phyloP scores from a whole-genome alignment of 1,139 yeast species.

The Scheffersomyces titani region DNA sequence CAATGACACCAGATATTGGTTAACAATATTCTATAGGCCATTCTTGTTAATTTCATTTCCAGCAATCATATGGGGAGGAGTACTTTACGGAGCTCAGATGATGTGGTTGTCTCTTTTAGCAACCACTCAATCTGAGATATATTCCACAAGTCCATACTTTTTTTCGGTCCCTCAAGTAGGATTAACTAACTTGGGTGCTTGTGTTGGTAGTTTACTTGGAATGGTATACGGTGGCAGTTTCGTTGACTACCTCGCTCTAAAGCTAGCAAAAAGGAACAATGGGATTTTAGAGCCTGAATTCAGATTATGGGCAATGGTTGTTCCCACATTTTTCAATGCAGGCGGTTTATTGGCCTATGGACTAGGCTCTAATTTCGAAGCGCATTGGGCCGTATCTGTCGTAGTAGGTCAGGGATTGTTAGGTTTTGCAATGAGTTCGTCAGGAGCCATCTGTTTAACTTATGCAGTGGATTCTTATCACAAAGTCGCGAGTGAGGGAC shows the following conservation, averaged over 20 bases:
- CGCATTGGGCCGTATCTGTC: slow-evolving; percentile 54
- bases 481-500: slow-evolving; percentile 53
- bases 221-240: slow-evolving; percentile 44
- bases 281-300: slow-evolving; percentile 47
- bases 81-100: slow-evolving; percentile 64
- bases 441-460: slow-evolving; percentile 57
- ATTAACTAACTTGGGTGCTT: slow-evolving; percentile 43
- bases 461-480: slow-evolving; percentile 62
- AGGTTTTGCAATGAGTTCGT: slow-evolving; percentile 59
- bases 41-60: slow-evolving; percentile 53
- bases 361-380: slow-evolving; percentile 28
- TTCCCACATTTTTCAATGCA: slow-evolving; percentile 41
- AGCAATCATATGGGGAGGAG: slow-evolving; percentile 61
- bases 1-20: slow-evolving; percentile 43
- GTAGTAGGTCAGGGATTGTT: slow-evolving; percentile 54
- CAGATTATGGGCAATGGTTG: slow-evolving; percentile 40
- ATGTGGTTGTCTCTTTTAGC: slow-evolving; percentile 52
- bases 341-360: slow-evolving; percentile 42
- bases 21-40: slow-evolving; percentile 41
- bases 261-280: slow-evolving; percentile 34
- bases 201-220: slow-evolving; percentile 42
- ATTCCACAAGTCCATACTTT: slow-evolving; percentile 34
- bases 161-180: slow-evolving; percentile 40
- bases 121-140: slow-evolving; percentile 47
- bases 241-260: slow-evolving; percentile 41